phyloP scores from a whole-genome alignment of 805 yeast genomes.

The Spathaspora gorwiae region DNA sequence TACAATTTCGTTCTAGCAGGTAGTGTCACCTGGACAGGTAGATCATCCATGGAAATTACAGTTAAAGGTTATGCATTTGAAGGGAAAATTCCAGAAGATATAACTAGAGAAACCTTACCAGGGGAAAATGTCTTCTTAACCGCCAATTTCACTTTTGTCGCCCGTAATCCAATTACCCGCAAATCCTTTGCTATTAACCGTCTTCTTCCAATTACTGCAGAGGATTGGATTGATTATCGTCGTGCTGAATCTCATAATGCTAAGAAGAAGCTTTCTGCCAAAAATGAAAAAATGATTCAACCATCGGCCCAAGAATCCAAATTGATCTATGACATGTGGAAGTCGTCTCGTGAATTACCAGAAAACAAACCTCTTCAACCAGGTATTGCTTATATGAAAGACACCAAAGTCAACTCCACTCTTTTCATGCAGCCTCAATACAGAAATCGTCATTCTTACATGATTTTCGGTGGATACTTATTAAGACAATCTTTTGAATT shows the following conservation, averaged over 20 bases:
- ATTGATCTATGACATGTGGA: slow-evolving; percentile 76
- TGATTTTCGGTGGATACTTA: slow-evolving; percentile 93
- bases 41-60: slow-evolving; percentile 91
- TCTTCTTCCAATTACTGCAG: slow-evolving; percentile 67
- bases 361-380: slow-evolving; percentile 34
- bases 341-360: slow-evolving; percentile 31
- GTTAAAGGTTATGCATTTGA: slow-evolving; percentile 82
- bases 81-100: slow-evolving; percentile 46
- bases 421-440: slow-evolving; percentile 95
- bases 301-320: slow-evolving; percentile 68
- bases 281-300: slow-evolving; percentile 53
- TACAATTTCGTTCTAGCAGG: slow-evolving; percentile 84
- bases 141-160: slow-evolving; percentile 93
- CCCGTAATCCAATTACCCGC: slow-evolving; percentile 90
- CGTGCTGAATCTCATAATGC: slow-evolving; percentile 89
- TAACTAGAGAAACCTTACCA: slow-evolving; percentile 55
- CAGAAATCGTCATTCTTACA: slow-evolving; percentile 88
- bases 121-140: slow-evolving; percentile 71
- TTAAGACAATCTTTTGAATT: slow-evolving; percentile 90
- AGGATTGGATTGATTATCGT: slow-evolving; percentile 78
- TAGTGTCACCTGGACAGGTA: slow-evolving; percentile 91
- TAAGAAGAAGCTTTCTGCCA: slow-evolving; percentile 75
- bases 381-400: slow-evolving; percentile 63
- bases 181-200: slow-evolving; percentile 82
- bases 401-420: slow-evolving; percentile 68